These are phyloP conservation scores for Candida arabinofermentans DNA, from an alignment of 805 yeast species.

Conservation along the genomic window DNA sequence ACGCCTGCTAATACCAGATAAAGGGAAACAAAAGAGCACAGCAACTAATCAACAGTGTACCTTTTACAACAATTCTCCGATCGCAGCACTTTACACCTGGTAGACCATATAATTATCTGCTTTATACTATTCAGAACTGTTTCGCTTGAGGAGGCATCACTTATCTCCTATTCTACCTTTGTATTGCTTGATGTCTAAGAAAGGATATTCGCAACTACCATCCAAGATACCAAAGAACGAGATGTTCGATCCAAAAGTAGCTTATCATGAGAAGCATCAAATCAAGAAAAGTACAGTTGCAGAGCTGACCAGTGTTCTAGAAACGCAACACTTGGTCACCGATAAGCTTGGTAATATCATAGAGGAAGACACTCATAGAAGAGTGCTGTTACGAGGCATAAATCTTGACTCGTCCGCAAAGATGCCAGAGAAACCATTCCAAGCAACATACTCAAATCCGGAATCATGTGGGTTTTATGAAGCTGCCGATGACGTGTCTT, in stretches of 20 bases:
- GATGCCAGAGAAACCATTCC: conserved; percentile 55
- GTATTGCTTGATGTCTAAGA: neutral
- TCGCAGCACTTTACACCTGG: no score
- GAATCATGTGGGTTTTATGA: conserved; percentile 50
- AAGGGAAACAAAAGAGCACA: no score
- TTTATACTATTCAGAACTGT: no score
- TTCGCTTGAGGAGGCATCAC: no score
- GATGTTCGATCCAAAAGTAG: neutral
- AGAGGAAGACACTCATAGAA: conserved; percentile 47
- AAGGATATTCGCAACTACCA: conserved; percentile 8
- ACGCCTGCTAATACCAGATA: no score
- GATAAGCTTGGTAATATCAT: conserved; percentile 56
- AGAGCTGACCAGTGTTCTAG: conserved; percentile 14
- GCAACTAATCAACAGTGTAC: no score
- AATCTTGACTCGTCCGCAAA: conserved; percentile 76
- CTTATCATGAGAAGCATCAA: neutral
- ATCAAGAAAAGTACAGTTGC: conserved; percentile 1
- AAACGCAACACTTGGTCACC: conserved; percentile 23
- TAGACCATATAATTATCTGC: no score
- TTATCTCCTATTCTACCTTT: neutral
- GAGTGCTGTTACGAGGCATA: conserved; percentile 70
- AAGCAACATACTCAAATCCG: conserved; percentile 37
- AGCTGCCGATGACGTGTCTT: conserved; percentile 70
- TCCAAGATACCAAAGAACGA: neutral
- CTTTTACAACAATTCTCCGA: no score